These are phyloP conservation scores for Endocalyx cinctus DNA, from an alignment of 2,329 filamentous ascomycete genomes.

Conservation along the genomic window DNA sequence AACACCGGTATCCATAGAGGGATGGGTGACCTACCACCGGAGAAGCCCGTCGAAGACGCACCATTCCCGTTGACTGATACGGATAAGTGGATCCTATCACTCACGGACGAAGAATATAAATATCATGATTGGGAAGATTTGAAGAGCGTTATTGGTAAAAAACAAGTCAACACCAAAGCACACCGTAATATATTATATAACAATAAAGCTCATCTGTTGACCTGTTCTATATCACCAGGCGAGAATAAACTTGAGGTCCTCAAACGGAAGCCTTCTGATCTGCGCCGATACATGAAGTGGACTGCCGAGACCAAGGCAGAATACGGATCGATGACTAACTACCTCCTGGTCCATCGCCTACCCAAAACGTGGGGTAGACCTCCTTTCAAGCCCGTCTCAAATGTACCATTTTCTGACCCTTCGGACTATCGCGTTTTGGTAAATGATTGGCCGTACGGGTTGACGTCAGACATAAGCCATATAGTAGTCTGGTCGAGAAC, in stretches of 20 bases:
- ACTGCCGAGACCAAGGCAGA: constrained; percentile 63
- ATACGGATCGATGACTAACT: constrained; percentile 77
- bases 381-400: constrained; percentile 49
- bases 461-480: constrained; percentile 64
- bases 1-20: too few species aligned
- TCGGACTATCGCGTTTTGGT: constrained; percentile 66
- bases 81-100: constrained; percentile 54
- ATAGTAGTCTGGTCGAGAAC: constrained; percentile 92
- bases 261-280: constrained; percentile 74
- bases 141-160: constrained; percentile 59
- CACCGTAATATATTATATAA: background rate
- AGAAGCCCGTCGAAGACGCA: constrained; percentile 30
- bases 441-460: constrained; percentile 93
- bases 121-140: constrained; percentile 71
- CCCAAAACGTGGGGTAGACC: constrained; percentile 59
- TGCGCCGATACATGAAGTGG: constrained; percentile 76
- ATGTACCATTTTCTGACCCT: constrained; percentile 46
- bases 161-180: background rate
- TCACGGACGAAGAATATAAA: constrained; percentile 66
- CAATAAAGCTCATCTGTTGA: background rate
- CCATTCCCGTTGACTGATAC: constrained; percentile 57
- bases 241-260: constrained; percentile 65
- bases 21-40: constrained; percentile 45
- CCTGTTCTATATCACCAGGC: too few species aligned
- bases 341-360: constrained; percentile 69